Percentiles rank a stretch among this genome's conserved stretches.
phyloP scores from a whole-genome alignment of 495 filamentous ascomycete species.

The Lasiosphaeris hirsuta region DNA sequence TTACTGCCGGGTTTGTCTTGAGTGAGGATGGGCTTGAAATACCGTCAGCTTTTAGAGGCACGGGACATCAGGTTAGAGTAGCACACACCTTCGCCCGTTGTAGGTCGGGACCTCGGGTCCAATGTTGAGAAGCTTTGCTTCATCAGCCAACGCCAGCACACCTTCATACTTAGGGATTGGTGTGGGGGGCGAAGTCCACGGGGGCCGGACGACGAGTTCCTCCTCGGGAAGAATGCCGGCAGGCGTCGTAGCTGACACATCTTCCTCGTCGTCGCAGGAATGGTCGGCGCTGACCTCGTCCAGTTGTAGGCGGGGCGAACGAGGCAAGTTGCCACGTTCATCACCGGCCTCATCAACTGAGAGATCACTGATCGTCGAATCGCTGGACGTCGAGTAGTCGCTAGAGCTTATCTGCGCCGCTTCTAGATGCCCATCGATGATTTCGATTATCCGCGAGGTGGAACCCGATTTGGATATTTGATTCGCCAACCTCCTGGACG shows the following conservation, averaged over 20 bases:
- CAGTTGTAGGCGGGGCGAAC: too few relatives aligned
- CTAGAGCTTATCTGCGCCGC: neutral
- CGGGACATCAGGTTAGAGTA: neutral
- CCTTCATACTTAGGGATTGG: neutral
- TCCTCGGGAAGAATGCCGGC: neutral
- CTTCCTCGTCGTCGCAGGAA: too few relatives aligned
- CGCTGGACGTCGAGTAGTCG: neutral
- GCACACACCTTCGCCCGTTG: conserved; percentile 24
- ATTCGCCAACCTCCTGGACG: neutral
- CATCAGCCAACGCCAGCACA: neutral
- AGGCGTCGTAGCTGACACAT: too few relatives aligned
- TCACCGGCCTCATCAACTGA: neutral
- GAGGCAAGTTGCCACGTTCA: neutral
- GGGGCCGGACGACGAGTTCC: conserved; percentile 3
- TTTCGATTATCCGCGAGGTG: neutral
- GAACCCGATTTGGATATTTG: neutral
- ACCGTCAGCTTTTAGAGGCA: neutral
- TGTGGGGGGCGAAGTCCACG: conserved; percentile 23
- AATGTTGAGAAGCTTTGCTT: too few relatives aligned
- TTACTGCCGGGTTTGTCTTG: conserved; percentile 15
- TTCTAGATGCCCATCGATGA: neutral
- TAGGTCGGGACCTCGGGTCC: neutral
- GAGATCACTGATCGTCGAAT: neutral
- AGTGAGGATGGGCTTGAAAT: conserved; percentile 17
- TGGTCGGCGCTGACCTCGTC: too few relatives aligned